These are phyloP conservation scores for Colletotrichum phormii DNA, from an alignment of 2,329 filamentous ascomycete genomes.

Conservation along the genomic window DNA sequence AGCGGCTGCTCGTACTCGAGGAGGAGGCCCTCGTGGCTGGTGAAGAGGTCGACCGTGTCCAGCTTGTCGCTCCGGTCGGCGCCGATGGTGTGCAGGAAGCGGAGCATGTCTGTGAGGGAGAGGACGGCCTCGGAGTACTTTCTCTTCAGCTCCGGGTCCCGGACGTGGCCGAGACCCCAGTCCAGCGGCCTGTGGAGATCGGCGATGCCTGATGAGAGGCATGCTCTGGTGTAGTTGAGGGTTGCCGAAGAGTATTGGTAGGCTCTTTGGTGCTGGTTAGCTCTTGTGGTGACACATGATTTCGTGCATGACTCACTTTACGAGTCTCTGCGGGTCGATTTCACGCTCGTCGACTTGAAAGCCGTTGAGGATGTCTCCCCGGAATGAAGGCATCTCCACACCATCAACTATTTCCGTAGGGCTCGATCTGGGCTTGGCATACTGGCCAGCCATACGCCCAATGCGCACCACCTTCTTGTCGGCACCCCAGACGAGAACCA, in stretches of 20 bases:
- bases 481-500: conserved; percentile 92
- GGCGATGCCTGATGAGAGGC: conserved; percentile 88
- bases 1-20: conserved; percentile 94
- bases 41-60: conserved; percentile 94
- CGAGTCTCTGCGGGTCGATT: conserved; percentile 85
- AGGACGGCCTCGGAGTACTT: conserved; percentile 88
- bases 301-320: conserved; percentile 62
- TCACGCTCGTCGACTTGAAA: conserved; percentile 80
- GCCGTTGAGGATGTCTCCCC: conserved; percentile 96
- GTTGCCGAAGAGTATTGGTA: conserved; percentile 98
- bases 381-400: conserved; percentile 86
- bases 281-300: neutral
- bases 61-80: conserved; percentile 87
- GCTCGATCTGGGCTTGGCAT: conserved; percentile 93
- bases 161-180: conserved; percentile 94
- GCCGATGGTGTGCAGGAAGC: conserved; percentile 94
- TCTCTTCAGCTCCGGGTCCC: conserved; percentile 82
- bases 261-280: conserved; percentile 62
- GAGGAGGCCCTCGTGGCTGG: conserved; percentile 92
- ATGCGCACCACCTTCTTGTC: conserved; percentile 89
- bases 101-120: conserved; percentile 89
- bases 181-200: conserved; percentile 94
- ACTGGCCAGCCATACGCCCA: conserved; percentile 96
- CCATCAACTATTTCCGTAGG: conserved; percentile 87
- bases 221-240: conserved; percentile 89